phyloP scores from a whole-genome alignment of 169 alveolate species.

The Plasmodium yoelii region DNA sequence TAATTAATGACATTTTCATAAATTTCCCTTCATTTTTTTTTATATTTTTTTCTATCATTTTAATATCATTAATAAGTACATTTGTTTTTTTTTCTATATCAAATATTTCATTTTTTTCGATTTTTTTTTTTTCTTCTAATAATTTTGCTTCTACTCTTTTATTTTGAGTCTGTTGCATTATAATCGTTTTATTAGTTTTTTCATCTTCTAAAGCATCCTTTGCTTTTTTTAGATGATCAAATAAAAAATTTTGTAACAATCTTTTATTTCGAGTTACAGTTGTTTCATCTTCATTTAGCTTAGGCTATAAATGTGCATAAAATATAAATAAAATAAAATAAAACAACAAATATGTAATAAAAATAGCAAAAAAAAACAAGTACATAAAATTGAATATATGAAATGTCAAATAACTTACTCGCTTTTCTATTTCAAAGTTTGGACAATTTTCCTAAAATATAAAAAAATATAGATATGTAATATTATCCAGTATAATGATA shows the following conservation, averaged over 20 bases:
- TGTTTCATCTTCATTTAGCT: constrained; percentile 72
- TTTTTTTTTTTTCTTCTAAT: constrained; percentile 78
- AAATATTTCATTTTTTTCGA: constrained; percentile 77
- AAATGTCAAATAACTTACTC: constrained; percentile 6
- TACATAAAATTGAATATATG: neutral
- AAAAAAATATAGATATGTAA: neutral
- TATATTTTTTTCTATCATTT: constrained; percentile 39
- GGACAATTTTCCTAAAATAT: constrained; percentile 24
- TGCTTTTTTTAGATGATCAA: constrained; percentile 81
- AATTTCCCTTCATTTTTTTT: constrained; percentile 58
- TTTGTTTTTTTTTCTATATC: constrained; percentile 73
- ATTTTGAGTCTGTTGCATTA: constrained; percentile 40
- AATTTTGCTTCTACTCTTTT: constrained; percentile 68
- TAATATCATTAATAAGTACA: constrained; percentile 55
- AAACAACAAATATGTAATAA: neutral
- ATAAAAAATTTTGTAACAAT: constrained; percentile 76
- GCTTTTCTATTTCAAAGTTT: constrained; percentile 52
- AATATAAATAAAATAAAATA: neutral
- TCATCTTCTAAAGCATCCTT: constrained; percentile 81
- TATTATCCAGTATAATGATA: neutral
- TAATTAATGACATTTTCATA: constrained; percentile 75
- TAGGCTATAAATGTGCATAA: constrained; percentile 64
- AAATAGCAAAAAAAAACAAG: neutral
- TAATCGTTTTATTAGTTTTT: constrained; percentile 76
- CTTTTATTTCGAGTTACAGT: constrained; percentile 80